A percentile compares a stretch with the other conserved stretches of the same genome.
These are phyloP conservation scores for Knufia fluminis DNA, from an alignment of 2,329 filamentous ascomycete species.

Conservation along the genomic window DNA sequence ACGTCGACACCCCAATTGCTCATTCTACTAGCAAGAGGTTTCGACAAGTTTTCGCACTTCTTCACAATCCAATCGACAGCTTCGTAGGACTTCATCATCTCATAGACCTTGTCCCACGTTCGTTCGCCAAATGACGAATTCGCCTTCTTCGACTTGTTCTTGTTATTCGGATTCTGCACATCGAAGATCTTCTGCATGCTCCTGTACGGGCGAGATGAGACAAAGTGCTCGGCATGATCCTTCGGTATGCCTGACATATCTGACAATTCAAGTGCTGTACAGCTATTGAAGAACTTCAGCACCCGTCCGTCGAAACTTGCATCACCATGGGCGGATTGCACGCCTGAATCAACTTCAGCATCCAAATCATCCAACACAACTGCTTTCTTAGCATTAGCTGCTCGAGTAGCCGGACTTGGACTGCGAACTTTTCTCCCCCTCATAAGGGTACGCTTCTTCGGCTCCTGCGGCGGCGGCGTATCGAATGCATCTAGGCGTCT, in stretches of 20 bases:
- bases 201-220: conserved; percentile 66
- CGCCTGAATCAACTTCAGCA: conserved; percentile 32
- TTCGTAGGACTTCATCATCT: conserved; percentile 70
- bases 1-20: conserved; percentile 59
- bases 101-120: conserved; percentile 56
- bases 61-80: conserved; percentile 75
- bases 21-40: conserved; percentile 56
- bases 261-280: conserved; percentile 63
- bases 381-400: conserved; percentile 3
- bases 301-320: conserved; percentile 45
- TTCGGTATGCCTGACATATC: conserved; percentile 71
- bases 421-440: conserved; percentile 38
- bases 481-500: conserved; percentile 20
- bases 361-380: conserved; percentile 35
- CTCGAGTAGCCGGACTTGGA: conserved; percentile 20
- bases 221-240: conserved; percentile 57
- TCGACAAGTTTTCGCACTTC: conserved; percentile 64
- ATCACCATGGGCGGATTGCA: conserved; percentile 33
- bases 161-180: conserved; percentile 48
- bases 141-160: conserved; percentile 41
- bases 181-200: conserved; percentile 56
- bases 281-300: conserved; percentile 74
- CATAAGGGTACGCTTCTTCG: conserved; percentile 36
- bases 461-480: conserved; percentile 19
- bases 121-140: conserved; percentile 55